phyloP scores from a whole-genome alignment of 2,329 filamentous ascomycete species.

The Trichoderma asperellum region DNA sequence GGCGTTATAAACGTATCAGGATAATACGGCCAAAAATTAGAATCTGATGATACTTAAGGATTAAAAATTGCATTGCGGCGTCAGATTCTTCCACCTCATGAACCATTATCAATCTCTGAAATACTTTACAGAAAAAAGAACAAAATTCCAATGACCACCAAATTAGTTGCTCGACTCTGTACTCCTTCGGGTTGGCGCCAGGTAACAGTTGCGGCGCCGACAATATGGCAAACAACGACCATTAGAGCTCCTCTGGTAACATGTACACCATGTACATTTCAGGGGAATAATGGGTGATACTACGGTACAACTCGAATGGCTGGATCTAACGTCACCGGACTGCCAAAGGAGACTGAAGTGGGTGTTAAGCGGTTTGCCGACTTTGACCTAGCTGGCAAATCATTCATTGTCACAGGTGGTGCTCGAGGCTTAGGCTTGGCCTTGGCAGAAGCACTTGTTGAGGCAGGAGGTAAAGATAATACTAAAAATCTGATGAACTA shows the following conservation, averaged over 20 bases:
- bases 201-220: background rate
- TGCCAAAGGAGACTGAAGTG: conserved; percentile 30
- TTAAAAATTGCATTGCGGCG: no score
- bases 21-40: no score
- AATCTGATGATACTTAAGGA: no score
- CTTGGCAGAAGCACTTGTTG: conserved; percentile 72
- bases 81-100: no score
- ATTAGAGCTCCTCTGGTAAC: background rate
- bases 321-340: background rate
- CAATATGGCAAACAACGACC: background rate
- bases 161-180: background rate
- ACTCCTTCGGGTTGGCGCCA: background rate
- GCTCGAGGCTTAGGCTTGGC: conserved; percentile 74
- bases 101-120: no score
- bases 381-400: conserved; percentile 69
- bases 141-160: background rate
- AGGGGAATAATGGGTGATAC: background rate
- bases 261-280: background rate
- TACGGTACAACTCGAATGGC: background rate
- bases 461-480: conserved; percentile 70
- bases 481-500: background rate
- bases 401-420: conserved; percentile 72
- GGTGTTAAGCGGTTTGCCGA: conserved; percentile 58
- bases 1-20: no score
- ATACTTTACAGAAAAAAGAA: no score